These are phyloP conservation scores for Clarireedia hainanense DNA, from an alignment of 2,329 filamentous ascomycete species.

Conservation along the genomic window DNA sequence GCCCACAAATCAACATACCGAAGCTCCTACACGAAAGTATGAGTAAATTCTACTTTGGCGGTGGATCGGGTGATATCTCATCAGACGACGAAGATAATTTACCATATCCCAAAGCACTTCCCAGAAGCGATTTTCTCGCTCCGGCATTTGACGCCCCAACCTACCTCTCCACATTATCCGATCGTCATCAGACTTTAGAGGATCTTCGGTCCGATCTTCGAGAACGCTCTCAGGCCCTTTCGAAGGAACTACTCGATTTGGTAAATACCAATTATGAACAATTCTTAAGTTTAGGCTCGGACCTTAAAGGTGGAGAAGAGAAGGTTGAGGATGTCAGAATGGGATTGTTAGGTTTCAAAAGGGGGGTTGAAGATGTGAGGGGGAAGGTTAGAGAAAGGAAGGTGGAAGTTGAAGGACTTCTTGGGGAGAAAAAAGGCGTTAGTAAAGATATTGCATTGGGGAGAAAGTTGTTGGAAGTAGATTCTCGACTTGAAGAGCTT, in stretches of 20 bases:
- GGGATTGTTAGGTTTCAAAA: slow-evolving; percentile 74
- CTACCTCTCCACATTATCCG: slow-evolving; percentile 76
- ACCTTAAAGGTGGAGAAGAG: slow-evolving; percentile 81
- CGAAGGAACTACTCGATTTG: slow-evolving; percentile 81
- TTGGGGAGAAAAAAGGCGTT: slow-evolving; percentile 60
- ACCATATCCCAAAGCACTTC: slow-evolving; percentile 80
- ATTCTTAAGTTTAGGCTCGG: slow-evolving; percentile 75
- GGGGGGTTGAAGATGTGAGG: slow-evolving; percentile 71
- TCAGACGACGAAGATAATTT: slow-evolving; percentile 57
- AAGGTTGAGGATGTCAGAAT: slow-evolving; percentile 85
- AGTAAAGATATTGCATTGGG: slow-evolving; percentile 54
- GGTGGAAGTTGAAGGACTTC: slow-evolving; percentile 51
- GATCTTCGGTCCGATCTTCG: slow-evolving; percentile 83
- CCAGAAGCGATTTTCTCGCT: slow-evolving; percentile 73
- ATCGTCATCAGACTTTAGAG: slow-evolving; percentile 92
- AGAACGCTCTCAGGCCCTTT: slow-evolving; percentile 69
- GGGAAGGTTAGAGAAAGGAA: slow-evolving; percentile 55
- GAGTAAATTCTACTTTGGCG: slow-evolving; percentile 40
- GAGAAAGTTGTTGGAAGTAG: slow-evolving; percentile 57
- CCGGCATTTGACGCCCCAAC: slow-evolving; percentile 68
- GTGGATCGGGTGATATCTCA: slow-evolving; percentile 23
- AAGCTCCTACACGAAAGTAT: slow-evolving; percentile 24
- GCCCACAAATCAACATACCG: too few species aligned
- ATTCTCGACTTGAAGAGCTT: slow-evolving; percentile 52
- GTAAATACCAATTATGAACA: slow-evolving; percentile 94